phyloP scores from a whole-genome alignment of 345 rosid species.

The Hibiscus syriacus region DNA sequence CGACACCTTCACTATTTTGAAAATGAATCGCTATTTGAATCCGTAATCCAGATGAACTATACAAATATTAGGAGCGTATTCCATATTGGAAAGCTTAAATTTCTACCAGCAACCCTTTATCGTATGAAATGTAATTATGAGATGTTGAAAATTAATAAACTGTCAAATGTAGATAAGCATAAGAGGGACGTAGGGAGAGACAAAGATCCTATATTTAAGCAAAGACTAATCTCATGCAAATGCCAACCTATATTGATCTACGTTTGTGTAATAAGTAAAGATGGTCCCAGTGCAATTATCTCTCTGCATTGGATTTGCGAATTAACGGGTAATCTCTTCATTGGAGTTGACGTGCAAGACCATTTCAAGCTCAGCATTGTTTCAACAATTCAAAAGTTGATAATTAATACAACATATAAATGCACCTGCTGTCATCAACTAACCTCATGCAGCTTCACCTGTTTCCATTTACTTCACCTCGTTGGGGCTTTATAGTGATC shows the following conservation, averaged over 20 bases:
- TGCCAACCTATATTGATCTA: neutral
- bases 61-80: neutral
- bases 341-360: too few species aligned
- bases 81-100: neutral
- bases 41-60: neutral
- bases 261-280: neutral
- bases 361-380: too few species aligned
- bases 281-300: slow-evolving; percentile 4
- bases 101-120: neutral
- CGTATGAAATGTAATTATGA: neutral
- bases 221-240: neutral
- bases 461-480: slow-evolving; percentile 55
- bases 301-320: neutral
- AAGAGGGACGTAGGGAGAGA: neutral
- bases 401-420: slow-evolving; percentile 30
- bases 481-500: slow-evolving; percentile 19
- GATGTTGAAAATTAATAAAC: neutral
- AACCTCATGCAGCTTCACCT: slow-evolving; percentile 62
- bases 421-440: slow-evolving; percentile 71
- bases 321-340: neutral
- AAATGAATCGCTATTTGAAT: too few species aligned
- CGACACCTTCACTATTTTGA: too few species aligned
- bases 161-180: neutral
- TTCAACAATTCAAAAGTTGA: neutral
- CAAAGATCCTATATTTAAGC: neutral